Conservation (phyloP, 805 yeast genomes). For the Candida vartiovaarae region DNA sequence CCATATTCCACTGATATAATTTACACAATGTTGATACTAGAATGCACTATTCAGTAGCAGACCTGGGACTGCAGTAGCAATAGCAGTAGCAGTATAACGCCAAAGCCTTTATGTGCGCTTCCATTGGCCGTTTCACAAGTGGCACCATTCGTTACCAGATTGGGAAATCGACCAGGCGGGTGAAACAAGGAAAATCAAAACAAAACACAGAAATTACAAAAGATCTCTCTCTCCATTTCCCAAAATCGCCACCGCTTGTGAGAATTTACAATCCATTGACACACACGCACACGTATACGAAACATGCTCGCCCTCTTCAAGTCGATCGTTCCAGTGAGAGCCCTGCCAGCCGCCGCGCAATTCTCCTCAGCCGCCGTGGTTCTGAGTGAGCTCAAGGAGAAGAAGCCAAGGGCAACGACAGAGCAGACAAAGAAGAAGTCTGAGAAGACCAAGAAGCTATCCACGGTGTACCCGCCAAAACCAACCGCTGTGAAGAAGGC, state of each 20-base stretch:
- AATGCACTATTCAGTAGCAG: too few species aligned
- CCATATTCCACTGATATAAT: not conserved
- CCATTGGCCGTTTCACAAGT: too few species aligned
- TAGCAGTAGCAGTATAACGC: too few species aligned
- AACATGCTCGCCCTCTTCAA: constrained; percentile 6
- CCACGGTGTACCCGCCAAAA: constrained; percentile 1
- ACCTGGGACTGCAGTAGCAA: too few species aligned
- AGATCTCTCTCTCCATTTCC: too few species aligned
- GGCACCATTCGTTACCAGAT: too few species aligned
- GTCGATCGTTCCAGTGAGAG: not conserved
- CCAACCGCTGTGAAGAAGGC: not conserved
- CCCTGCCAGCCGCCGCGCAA: not conserved
- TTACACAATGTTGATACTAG: too few species aligned
- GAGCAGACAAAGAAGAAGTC: constrained; percentile 3
- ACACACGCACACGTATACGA: not conserved
- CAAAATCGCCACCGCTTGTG: too few species aligned
- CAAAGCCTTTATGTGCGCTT: too few species aligned
- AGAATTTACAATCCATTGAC: not conserved
- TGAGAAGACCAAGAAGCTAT: not conserved
- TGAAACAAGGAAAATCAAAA: not conserved
- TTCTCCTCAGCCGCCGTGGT: not conserved
- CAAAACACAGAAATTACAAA: not conserved
- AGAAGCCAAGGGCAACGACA: not conserved
- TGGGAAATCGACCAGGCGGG: too few species aligned
- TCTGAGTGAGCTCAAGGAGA: constrained; percentile 1